Base-by-base conservation (phyloP, 2,329 filamentous ascomycete genomes). In the Colletotrichum sublineola region DNA sequence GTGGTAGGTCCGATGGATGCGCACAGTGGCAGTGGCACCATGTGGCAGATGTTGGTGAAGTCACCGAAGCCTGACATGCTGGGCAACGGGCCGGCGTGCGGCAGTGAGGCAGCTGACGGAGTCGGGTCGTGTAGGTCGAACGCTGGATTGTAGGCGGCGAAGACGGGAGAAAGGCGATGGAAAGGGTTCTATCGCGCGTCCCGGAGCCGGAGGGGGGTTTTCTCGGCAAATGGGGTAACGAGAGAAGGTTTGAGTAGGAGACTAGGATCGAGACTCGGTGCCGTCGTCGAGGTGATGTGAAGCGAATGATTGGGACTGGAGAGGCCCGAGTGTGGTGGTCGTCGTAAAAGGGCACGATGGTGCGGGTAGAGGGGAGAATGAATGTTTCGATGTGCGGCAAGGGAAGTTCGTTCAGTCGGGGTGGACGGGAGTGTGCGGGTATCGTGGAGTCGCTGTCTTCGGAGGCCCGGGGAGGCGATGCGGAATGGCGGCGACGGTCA, bases 11-110 rank as follows among this genome's bases (percentile, higher is more conserved):
- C 96, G 76, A 99, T 90, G 68, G 95, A 88, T 64, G 94, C 90
- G 84, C 96, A 99, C 78, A 98, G 84, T 72, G 96, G 96, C 76
- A 99, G 87, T 74, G 95, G 90, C 74, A 94, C 93, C 85, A 92
- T 94, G 77, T 89, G 87, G 89, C 96, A 99, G 86, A 98, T 92
- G 77, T 88, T 86, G 71, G 92, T 90, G 84, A 98, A 98, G 84
- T 97, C 93, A 77, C 96, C 96, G 83, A 98, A 98, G 75, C 91
- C 93, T 88, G 97, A 95, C 83, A 86, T 91, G 82, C 77, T 80
- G 80, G 74, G 52, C 48, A 61, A 70, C 53, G 33, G 63, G 61
- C 55, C 61, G 70, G 42, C 53, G 44, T 65, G 62, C 60, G 61
- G 67, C 70, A 46, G 61, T 42, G 60, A 70, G 62, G 40, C 29